These are phyloP conservation scores for Coriolopsis trogii DNA, from an alignment of 1,284 basidiomycete genomes.

Conservation along the genomic window DNA sequence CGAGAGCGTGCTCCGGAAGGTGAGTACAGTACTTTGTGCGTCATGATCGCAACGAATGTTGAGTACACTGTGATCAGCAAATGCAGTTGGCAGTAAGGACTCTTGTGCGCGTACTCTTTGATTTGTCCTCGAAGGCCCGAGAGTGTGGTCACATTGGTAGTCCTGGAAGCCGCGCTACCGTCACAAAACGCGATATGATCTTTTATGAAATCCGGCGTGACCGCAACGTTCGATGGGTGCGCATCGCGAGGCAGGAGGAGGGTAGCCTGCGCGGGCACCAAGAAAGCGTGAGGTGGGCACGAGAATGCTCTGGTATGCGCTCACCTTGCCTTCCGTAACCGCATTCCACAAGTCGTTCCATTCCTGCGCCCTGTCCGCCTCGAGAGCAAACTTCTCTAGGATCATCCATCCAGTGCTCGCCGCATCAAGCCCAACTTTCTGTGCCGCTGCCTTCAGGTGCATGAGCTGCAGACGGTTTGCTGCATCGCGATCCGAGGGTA, in stretches of 20 bases:
- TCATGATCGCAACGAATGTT: too few relatives aligned
- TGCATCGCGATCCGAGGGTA: slow-evolving; percentile 49
- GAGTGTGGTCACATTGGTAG: slow-evolving; percentile 64
- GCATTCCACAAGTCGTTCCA: slow-evolving; percentile 79
- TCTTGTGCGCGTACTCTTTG: slow-evolving; percentile 46
- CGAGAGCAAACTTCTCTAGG: slow-evolving; percentile 74
- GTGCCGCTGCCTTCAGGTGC: slow-evolving; percentile 80
- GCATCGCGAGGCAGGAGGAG: slow-evolving; percentile 75
- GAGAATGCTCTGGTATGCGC: slow-evolving; percentile 15
- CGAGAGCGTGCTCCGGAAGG: slow-evolving; percentile 67
- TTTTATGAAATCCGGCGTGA: slow-evolving; percentile 76
- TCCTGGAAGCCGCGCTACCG: slow-evolving; percentile 45
- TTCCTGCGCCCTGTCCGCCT: slow-evolving; percentile 61
- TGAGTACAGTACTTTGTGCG: slow-evolving; percentile 61
- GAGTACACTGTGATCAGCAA: slow-evolving; percentile 4
- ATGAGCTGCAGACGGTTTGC: slow-evolving; percentile 75
- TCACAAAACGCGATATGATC: slow-evolving; percentile 78
- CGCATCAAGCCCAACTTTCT: slow-evolving; percentile 72
- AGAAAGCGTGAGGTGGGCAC: background rate
- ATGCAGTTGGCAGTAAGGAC: slow-evolving; percentile 18
- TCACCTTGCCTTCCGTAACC: slow-evolving; percentile 70
- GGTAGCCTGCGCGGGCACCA: slow-evolving; percentile 57
- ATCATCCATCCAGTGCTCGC: slow-evolving; percentile 83
- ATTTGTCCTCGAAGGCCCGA: slow-evolving; percentile 80
- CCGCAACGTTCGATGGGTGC: slow-evolving; percentile 47